phyloP scores from a whole-genome alignment of 2,329 filamentous ascomycete genomes.

The Pyricularia sp. region DNA sequence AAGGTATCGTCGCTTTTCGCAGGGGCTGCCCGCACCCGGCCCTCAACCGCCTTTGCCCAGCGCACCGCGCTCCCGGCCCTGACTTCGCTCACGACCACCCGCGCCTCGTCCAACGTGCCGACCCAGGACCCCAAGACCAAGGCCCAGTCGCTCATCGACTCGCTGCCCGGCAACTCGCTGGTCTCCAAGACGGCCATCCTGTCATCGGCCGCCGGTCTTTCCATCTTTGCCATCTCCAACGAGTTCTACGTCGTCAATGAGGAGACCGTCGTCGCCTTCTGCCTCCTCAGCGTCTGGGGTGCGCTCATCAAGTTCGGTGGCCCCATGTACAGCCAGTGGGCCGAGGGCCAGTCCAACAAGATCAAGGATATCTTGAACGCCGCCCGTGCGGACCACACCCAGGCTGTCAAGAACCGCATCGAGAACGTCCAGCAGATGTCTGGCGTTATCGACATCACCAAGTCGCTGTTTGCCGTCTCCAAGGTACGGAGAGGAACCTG shows the following conservation, averaged over 20 bases:
- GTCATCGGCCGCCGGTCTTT: constrained; percentile 80
- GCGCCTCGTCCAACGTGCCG: constrained; percentile 65
- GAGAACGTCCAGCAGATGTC: constrained; percentile 86
- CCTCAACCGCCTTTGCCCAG: constrained; percentile 52
- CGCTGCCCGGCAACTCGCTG: constrained; percentile 82
- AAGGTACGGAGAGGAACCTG: constrained; percentile 52
- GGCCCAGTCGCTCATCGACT: constrained; percentile 88
- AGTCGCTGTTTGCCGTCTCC: constrained; percentile 92
- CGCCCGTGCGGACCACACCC: constrained; percentile 86
- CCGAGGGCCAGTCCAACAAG: constrained; percentile 75
- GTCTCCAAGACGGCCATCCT: constrained; percentile 95
- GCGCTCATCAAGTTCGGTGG: constrained; percentile 88
- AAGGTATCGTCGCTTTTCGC: constrained; percentile 8
- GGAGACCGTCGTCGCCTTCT: constrained; percentile 90
- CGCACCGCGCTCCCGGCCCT: constrained; percentile 55
- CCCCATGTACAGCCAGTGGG: constrained; percentile 86
- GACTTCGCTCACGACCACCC: constrained; percentile 52
- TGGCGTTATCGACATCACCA: constrained; percentile 90
- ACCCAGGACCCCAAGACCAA: constrained; percentile 88
- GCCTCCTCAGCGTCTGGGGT: constrained; percentile 83
- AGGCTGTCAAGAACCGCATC: constrained; percentile 51
- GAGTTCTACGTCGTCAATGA: constrained; percentile 99
- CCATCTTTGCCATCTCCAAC: constrained; percentile 93
- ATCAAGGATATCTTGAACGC: constrained; percentile 92
- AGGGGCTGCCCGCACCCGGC: constrained; percentile 88